Evolutionary conservation across 371 early-diverging fungal genomes (phyloP).

Genomic region (Ordospora colligata): DNA sequence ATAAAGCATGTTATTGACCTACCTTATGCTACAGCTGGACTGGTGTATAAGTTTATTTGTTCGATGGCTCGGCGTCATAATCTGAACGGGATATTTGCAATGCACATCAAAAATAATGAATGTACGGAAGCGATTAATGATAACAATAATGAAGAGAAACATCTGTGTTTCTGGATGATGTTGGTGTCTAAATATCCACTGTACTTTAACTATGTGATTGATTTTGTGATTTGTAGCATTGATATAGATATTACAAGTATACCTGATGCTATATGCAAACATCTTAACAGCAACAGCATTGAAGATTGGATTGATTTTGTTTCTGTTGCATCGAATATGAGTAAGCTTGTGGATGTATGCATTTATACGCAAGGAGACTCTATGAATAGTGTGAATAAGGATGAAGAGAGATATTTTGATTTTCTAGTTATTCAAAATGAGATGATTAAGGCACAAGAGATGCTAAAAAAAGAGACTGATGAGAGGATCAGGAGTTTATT

Average conservation of each 20-base stretch:
- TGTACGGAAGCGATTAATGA: background rate
- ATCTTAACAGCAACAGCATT: background rate
- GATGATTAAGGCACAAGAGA: slow-evolving; percentile 51
- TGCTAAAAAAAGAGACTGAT: slow-evolving; percentile 24
- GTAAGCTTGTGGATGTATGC: background rate
- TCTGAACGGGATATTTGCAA: background rate
- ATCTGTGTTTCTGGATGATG: background rate
- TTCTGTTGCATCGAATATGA: background rate
- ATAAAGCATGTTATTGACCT: slow-evolving; percentile 11
- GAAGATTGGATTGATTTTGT: background rate
- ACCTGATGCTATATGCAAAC: background rate
- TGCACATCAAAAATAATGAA: background rate
- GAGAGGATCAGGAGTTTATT: slow-evolving; percentile 21
- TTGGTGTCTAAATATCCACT: background rate
- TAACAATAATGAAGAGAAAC: background rate
- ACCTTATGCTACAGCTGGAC: background rate
- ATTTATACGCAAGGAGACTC: background rate
- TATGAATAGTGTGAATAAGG: background rate
- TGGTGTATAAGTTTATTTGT: slow-evolving; percentile 1
- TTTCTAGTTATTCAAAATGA: slow-evolving; percentile 47
- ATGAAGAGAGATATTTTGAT: slow-evolving; percentile 46
- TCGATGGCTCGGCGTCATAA: background rate
- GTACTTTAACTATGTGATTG: background rate
- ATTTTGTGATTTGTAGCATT: background rate
- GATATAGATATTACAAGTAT: background rate